Evolutionary conservation across 768 basidiomycete genomes (phyloP).

Genomic region (Leccinum arenicola): DNA sequence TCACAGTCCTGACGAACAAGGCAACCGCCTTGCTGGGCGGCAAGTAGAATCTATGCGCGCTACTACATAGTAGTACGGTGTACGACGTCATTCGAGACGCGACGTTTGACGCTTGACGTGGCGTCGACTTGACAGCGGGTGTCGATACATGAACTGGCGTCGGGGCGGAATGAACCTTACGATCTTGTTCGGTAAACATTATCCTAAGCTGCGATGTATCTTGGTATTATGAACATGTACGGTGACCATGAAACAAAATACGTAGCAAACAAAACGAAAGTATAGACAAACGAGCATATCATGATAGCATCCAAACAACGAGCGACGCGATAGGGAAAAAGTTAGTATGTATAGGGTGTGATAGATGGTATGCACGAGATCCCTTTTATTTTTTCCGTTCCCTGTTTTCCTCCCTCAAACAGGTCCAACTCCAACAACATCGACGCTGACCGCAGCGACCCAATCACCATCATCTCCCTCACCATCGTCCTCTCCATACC

Average conservation of each 20-base stretch:
- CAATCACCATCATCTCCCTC: constrained; percentile 22
- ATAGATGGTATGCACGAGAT: not conserved
- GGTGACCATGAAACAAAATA: not conserved
- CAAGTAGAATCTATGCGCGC: no score
- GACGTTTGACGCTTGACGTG: no score
- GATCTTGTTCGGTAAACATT: no score
- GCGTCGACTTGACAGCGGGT: no score
- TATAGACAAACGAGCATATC: not conserved
- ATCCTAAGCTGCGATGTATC: no score
- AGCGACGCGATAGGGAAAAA: not conserved
- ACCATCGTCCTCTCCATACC: not conserved
- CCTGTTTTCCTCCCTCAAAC: not conserved
- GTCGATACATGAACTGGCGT: no score
- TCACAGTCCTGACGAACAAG: no score
- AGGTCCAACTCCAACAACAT: constrained; percentile 4
- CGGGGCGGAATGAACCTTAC: no score
- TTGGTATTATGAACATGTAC: not conserved
- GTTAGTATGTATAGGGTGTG: not conserved
- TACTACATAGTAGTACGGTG: no score
- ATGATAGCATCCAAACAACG: not conserved
- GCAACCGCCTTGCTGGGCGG: no score
- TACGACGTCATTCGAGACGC: no score
- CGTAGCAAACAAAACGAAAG: not conserved
- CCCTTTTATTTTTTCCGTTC: not conserved
- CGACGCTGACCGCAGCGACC: constrained; percentile 4